Base-by-base conservation (phyloP, 2,329 filamentous ascomycete genomes). In the Penicillium nordicum region DNA sequence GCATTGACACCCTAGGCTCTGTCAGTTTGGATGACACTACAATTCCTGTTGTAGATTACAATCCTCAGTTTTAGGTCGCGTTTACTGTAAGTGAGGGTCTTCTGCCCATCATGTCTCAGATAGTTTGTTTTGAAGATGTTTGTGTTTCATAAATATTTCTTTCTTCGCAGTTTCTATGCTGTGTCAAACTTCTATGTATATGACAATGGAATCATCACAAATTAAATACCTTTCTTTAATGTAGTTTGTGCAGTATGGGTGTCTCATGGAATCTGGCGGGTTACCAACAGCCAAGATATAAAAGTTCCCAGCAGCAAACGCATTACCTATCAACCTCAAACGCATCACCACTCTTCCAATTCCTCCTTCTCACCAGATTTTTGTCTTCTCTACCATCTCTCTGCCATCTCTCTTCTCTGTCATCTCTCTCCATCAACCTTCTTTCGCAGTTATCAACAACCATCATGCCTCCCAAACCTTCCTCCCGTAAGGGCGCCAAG, bases 11-110 rank as follows among this genome's bases (percentile, higher is more conserved):
- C 46, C 58, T 55, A 36, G 71, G 72, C 34, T 66, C 71, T 16
- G 64, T 74, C n/a, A 69, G 63, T 38, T 41, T 74, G 43, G 63
- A 68, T 21, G 70, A 74, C 55, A 73, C 72, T 0, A 55, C 56
- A 21, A 54, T 73, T 14, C 67, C 68, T 7, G 72, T 74, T 23
- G 70, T 74, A 34, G 55, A 72, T 41, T 67, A 65, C 34, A 64
- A 70, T 41, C 65, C 67, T 52, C 56, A 21, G 41, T 43, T 36
- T 10, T 27, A 44, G 6, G 12, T 14, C 34, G 36, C 12, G 7
- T 12, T 32, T 42, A 2, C 5, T 42, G 12, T 5, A 23, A 14
- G 40, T n/a, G 9, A 16, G 3, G 16, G 12, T 36, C 9, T 25
- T 8, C 16, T 14, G 10, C 23, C 2, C 6, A 23, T 23, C 5